phyloP scores from a whole-genome alignment of 202 grass and related monocot genomes.

The Saccharum hybrid region DNA sequence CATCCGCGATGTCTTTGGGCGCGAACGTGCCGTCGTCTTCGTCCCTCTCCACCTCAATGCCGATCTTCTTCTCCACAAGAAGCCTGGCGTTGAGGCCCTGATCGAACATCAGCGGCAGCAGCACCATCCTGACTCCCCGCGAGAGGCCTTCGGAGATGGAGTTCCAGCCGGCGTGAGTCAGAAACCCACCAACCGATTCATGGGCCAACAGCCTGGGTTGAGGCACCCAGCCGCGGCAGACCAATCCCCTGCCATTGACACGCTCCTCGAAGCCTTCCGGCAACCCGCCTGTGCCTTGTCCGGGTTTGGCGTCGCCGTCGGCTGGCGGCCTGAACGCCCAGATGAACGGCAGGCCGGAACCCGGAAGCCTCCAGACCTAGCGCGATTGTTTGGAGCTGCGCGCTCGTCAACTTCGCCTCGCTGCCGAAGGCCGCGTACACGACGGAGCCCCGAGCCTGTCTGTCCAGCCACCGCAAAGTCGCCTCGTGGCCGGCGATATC shows the following conservation, averaged over 20 bases:
- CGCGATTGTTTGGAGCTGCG: constrained; percentile 59
- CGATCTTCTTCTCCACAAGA: constrained; percentile 57
- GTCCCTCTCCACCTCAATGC: constrained; percentile 60
- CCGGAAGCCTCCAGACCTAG: constrained; percentile 61
- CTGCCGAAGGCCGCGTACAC: constrained; percentile 83
- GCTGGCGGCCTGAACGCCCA: constrained; percentile 59
- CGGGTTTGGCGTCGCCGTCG: not conserved
- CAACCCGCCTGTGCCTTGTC: constrained; percentile 17
- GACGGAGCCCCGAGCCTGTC: constrained; percentile 48
- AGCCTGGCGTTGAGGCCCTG: constrained; percentile 73
- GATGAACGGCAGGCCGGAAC: constrained; percentile 66
- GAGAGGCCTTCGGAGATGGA: constrained; percentile 67
- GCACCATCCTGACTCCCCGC: constrained; percentile 51
- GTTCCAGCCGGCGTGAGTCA: constrained; percentile 80
- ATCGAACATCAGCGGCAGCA: constrained; percentile 73
- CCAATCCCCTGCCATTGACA: constrained; percentile 38
- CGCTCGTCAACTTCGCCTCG: constrained; percentile 64
- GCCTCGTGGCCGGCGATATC: constrained; percentile 27
- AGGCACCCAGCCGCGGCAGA: constrained; percentile 70
- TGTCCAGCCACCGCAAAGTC: constrained; percentile 54
- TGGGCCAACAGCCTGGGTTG: constrained; percentile 64
- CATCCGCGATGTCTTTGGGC: constrained; percentile 49
- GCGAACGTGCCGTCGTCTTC: constrained; percentile 65
- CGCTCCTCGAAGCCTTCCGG: constrained; percentile 61
- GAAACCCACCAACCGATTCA: constrained; percentile 64